Percentiles rank a stretch among this genome's conserved stretches.
Conservation (phyloP, 768 basidiomycete species). For the Mycena rebaudengoi region DNA sequence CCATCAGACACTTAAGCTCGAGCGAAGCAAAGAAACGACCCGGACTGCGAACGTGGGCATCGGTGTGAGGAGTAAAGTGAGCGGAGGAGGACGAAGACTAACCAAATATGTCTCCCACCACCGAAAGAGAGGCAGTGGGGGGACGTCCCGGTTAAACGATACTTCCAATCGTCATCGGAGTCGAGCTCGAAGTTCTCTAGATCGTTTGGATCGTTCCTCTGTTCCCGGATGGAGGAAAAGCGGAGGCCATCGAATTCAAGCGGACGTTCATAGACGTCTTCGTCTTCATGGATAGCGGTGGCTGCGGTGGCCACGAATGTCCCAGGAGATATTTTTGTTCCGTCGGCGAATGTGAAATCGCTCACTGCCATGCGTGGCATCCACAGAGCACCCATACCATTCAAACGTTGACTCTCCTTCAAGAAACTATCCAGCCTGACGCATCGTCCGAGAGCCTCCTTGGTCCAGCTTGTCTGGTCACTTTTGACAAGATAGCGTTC, state of each 20-base stretch:
- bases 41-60: conserved; percentile 37
- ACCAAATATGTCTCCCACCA: conserved; percentile 45
- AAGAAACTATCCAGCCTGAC: conserved; percentile 52
- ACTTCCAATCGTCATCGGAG: conserved; percentile 28
- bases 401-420: conserved; percentile 45
- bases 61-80: background rate
- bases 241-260: conserved; percentile 51
- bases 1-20: conserved; percentile 49
- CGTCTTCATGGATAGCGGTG: conserved; percentile 41
- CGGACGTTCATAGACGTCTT: conserved; percentile 46
- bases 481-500: conserved; percentile 37
- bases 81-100: conserved; percentile 15
- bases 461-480: conserved; percentile 45
- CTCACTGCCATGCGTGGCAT: conserved; percentile 39
- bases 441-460: conserved; percentile 46
- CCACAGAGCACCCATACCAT: conserved; percentile 39
- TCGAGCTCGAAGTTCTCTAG: conserved; percentile 29
- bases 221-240: conserved; percentile 37
- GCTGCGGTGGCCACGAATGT: conserved; percentile 33
- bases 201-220: background rate
- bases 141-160: conserved; percentile 39
- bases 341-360: conserved; percentile 47
- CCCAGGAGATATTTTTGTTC: conserved; percentile 44
- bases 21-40: conserved; percentile 53
- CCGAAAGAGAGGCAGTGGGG: conserved; percentile 46